Evolutionary conservation across 1,139 yeast species (phyloP), one percentile per base, ranked within the genome.

Genomic region (Scheffersomyces titani): DNA sequence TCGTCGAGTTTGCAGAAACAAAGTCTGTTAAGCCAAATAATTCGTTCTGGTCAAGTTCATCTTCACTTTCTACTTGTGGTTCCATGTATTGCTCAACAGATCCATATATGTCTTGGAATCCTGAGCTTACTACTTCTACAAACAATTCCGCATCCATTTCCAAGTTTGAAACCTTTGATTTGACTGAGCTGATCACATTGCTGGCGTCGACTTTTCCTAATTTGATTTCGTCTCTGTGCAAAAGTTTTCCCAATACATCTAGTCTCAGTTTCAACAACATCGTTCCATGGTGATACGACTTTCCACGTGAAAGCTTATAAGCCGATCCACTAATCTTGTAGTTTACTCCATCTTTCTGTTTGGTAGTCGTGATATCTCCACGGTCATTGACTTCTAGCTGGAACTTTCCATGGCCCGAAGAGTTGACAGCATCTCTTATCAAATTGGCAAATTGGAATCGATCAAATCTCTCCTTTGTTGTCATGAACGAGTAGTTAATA

Each of bases 201-300:
- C 80, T 79, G 16, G 93, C 86, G 24, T 77, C 81, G 49, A 86
- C 82, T 0, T 65, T 61, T 0, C 89, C 85, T 48, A 80, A 71
- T n/a, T 72, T 66, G 1, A 72, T 64, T 11, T 73, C 73, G 49
- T 78, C 79, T 19, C 89, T 66, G 44, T 82, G 82, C 57, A 94
- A 75, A 13, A 92, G 69, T 30, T 84, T 77, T 1, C 86, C 77
- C 59, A 94, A 76, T 1, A 80, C 73, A 24, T 79, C 80, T 40
- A 96, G 73, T 52, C 86, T 77, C 57, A 96, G 87, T 55, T 83
- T 76, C 19, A 96, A 75, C 13, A 96, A 77, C 98, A 96, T 92
- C 0, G 99, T 96, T 0, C 98, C 99, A 73, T 96, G 99, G 69
- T 96, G 99, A 63, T 93, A 89, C 3, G 97, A 88, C 63, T 86